These are phyloP conservation scores for Zizania palustris DNA, from an alignment of 202 grass and related monocot species.

Conservation along the genomic window DNA sequence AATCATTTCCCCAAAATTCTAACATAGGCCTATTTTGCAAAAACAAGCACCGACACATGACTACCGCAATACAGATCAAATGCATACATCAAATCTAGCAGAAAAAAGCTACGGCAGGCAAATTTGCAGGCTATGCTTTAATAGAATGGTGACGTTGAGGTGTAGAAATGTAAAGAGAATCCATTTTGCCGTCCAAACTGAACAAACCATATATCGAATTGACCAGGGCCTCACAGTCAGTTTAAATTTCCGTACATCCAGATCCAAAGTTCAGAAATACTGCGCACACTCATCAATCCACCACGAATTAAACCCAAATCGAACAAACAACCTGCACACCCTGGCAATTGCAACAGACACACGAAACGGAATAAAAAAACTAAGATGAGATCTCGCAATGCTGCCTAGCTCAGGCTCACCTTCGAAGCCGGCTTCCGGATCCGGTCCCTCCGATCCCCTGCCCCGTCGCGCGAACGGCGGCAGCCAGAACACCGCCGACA, in stretches of 20 bases:
- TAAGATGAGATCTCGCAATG: conserved; percentile 45
- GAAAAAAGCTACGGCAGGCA: background rate
- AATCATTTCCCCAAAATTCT: background rate
- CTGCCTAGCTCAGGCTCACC: conserved; percentile 43
- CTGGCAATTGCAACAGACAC: background rate
- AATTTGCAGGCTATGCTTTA: background rate
- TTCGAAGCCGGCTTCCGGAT: conserved; percentile 40
- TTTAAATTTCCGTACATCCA: conserved; percentile 39
- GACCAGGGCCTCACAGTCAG: conserved; percentile 1
- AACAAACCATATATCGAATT: background rate
- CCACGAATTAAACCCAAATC: conserved; percentile 33
- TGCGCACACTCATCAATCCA: conserved; percentile 7
- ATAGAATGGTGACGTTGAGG: background rate
- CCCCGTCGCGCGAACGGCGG: conserved; percentile 57
- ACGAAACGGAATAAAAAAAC: conserved; percentile 9
- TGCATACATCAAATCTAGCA: background rate
- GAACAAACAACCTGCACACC: background rate
- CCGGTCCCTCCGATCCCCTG: conserved; percentile 15
- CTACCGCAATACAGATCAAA: conserved; percentile 7
- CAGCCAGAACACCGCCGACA: conserved; percentile 72
- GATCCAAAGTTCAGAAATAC: conserved; percentile 48
- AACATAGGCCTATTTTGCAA: background rate
- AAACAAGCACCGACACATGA: conserved; percentile 43
- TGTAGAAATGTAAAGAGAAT: background rate
- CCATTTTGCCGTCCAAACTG: background rate